phyloP scores from a whole-genome alignment of 2,329 filamentous ascomycete species.

The Arachnomyces sp. region DNA sequence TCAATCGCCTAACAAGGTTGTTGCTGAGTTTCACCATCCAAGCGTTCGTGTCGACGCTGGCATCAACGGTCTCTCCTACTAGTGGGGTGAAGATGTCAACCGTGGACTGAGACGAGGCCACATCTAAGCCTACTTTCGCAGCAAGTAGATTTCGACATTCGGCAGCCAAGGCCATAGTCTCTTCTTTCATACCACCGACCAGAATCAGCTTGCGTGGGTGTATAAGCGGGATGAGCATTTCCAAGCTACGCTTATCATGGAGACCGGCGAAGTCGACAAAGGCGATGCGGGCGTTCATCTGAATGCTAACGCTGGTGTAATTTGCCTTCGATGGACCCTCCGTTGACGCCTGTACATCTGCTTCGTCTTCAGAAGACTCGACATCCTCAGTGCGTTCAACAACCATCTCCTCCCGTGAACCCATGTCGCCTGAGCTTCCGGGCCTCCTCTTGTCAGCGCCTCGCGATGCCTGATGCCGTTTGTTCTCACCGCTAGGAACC shows the following conservation, averaged over 20 bases:
- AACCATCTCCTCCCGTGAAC: constrained; percentile 18
- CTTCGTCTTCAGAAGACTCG: constrained; percentile 46
- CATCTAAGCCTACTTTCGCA: constrained; percentile 27
- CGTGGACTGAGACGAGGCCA: constrained; percentile 11
- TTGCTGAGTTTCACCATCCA: constrained; percentile 92
- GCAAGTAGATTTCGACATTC: constrained; percentile 65
- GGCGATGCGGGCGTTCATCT: constrained; percentile 65
- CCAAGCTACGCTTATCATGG: constrained; percentile 86
- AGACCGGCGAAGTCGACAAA: constrained; percentile 88
- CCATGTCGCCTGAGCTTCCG: constrained; percentile 14
- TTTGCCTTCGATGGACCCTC: constrained; percentile 69
- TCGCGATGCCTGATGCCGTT: constrained; percentile 49
- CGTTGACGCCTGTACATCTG: constrained; percentile 36
- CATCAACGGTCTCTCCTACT: constrained; percentile 68
- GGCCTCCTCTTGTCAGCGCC: constrained; percentile 41
- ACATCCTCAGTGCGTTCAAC: constrained; percentile 55
- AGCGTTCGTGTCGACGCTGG: constrained; percentile 93
- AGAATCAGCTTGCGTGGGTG: constrained; percentile 90
- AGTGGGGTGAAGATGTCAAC: constrained; percentile 74
- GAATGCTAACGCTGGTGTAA: constrained; percentile 54
- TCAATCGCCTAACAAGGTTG: constrained; percentile 71
- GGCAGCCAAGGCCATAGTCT: constrained; percentile 68
- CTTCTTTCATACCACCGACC: constrained; percentile 68
- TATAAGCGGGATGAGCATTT: constrained; percentile 91
- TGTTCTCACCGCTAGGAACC: constrained; percentile 43